Evolutionary conservation across 2,329 filamentous ascomycete species (phyloP).

Genomic region (Neonectria sp.): DNA sequence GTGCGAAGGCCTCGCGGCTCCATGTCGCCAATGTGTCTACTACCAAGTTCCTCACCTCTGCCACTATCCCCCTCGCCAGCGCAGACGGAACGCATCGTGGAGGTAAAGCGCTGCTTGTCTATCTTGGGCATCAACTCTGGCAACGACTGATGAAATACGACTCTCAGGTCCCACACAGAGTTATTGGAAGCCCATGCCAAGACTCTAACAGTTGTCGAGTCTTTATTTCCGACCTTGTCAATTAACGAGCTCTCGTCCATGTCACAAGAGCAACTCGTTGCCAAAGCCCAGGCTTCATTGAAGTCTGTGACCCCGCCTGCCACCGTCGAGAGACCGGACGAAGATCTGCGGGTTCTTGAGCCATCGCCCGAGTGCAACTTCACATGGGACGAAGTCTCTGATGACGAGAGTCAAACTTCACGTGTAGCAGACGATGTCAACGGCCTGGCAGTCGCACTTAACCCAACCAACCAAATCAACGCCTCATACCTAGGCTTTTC

Average conservation of each 20-base stretch:
- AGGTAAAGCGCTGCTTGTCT: constrained; percentile 11
- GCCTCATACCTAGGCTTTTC: background rate
- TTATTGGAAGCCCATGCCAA: background rate
- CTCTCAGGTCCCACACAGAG: background rate
- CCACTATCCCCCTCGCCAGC: constrained; percentile 23
- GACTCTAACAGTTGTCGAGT: background rate
- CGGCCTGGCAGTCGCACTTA: background rate
- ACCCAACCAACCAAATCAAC: constrained; percentile 47
- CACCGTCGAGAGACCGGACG: background rate
- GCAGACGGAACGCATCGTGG: constrained; percentile 19
- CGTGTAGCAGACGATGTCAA: constrained; percentile 28
- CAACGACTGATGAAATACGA: background rate
- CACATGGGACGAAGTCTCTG: constrained; percentile 30
- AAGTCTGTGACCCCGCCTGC: background rate
- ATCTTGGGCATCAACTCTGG: background rate
- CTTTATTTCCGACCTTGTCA: background rate
- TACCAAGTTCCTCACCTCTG: constrained; percentile 29
- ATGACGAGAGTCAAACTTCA: constrained; percentile 4
- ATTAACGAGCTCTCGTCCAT: constrained; percentile 1
- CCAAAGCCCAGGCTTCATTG: background rate
- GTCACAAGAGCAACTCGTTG: background rate
- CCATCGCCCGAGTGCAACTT: constrained; percentile 14
- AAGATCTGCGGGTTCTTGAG: constrained; percentile 15
- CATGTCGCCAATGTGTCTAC: constrained; percentile 28
- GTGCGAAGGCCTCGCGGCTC: constrained; percentile 19